Base-by-base conservation (phyloP, 441 rosid species). In the Croton laevigatus region DNA sequence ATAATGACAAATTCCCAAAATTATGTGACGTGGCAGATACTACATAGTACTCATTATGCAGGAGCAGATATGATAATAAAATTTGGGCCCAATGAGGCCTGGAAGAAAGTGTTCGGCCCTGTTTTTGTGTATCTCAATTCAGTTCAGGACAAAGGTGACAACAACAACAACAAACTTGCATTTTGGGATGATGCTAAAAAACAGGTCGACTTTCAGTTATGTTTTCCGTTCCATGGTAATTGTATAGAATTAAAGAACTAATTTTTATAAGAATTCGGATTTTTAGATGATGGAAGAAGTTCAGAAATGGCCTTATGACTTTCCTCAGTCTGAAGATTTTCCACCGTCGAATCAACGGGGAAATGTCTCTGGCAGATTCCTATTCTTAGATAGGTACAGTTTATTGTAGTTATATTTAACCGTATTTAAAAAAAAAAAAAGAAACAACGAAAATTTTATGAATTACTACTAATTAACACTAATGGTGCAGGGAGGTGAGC, bases 101-200 rank as follows among this genome's bases (percentile, higher is more conserved):
- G 99, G 99, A 92, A 94, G 87, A 94, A 92, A 81, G 97, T 90
- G 34, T 88, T 78, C 44, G 96, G 98, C 66, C 99, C 99, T 0
- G 82, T 89, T 72, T 90, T 90, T 10, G 48, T 87, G 57, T 86
- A 90, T 70, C 69, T 90, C 19, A 94, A 94, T 72, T 78, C 86
- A 34, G 68, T 76, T 46, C 68, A 72, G 20, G 79, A 76, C 45
- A 78, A 68, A 48, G 75, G 62, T 27, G 83, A 84, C 32, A 40
- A 14, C 17, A 11, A 84, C 32, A 40, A 14, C 17, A 11, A 14
- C 71, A 81, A 91, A 0, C 71, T 71, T 60, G 73, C 70, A 27
- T 85, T 94, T 9, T 94, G 99, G 99, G 74, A 88, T 49, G 97
- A 92, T 72, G 99, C 98, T 3, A 83, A 89, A 66, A 34, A 72